A percentile compares a stretch with the other conserved stretches of the same genome.
Conservation (phyloP, 148 eudicot genomes). For the Nyssa sinensis region DNA sequence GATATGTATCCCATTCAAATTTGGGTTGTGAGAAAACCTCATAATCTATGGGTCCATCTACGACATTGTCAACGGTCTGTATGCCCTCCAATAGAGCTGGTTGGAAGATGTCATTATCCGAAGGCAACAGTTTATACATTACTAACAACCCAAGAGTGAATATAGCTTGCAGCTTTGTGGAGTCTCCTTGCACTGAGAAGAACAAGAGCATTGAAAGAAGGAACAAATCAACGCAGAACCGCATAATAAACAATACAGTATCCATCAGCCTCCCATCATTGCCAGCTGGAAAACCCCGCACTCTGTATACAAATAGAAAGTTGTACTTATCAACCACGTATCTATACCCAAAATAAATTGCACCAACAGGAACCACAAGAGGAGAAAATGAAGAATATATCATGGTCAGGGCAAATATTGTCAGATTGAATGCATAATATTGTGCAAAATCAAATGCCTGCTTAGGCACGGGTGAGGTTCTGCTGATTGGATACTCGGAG, state of each 20-base stretch:
- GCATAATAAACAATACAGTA: conserved; percentile 75
- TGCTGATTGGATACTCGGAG: conserved; percentile 78
- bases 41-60: conserved; percentile 87
- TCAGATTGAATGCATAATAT: conserved; percentile 92
- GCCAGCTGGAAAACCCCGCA: conserved; percentile 93
- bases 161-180: conserved; percentile 88
- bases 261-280: conserved; percentile 95
- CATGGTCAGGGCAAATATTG: conserved; percentile 87
- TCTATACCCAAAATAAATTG: conserved; percentile 87
- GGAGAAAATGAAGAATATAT: conserved; percentile 90
- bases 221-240: conserved; percentile 89
- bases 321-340: conserved; percentile 96
- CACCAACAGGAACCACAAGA: conserved; percentile 91
- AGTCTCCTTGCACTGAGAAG: conserved; percentile 86
- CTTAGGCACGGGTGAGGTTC: conserved; percentile 87
- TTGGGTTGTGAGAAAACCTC: conserved; percentile 86
- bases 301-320: conserved; percentile 93
- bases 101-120: conserved; percentile 58
- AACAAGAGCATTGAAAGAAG: conserved; percentile 82
- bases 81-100: conserved; percentile 76
- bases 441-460: conserved; percentile 94
- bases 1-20: conserved; percentile 79
- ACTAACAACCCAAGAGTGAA: conserved; percentile 82
- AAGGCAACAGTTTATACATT: conserved; percentile 78
- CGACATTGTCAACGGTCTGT: conserved; percentile 66